Evolutionary conservation across 495 filamentous ascomycete species (phyloP).

Genomic region (Penicillium cinerascens): DNA sequence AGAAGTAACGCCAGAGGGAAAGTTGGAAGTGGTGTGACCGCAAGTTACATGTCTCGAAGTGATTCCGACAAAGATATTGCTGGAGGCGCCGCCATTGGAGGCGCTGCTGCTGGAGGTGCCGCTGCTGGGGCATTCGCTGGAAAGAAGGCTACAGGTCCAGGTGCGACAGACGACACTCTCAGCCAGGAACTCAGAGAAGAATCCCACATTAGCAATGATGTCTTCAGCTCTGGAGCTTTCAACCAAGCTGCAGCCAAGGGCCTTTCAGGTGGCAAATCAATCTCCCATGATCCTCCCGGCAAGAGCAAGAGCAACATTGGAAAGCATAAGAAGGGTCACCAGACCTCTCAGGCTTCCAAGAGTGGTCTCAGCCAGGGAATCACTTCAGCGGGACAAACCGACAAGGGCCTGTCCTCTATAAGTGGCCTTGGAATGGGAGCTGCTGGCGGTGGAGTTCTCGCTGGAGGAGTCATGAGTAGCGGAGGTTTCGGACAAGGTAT

Average conservation of each 20-base stretch:
- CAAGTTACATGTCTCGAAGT: too few relatives aligned
- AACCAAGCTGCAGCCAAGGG: background rate
- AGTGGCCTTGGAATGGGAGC: background rate
- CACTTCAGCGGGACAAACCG: background rate
- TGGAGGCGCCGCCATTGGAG: too few relatives aligned
- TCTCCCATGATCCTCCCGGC: background rate
- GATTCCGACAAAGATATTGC: too few relatives aligned
- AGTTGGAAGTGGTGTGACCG: background rate
- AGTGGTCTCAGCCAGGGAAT: background rate
- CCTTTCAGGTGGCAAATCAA: background rate
- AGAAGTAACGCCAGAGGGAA: background rate
- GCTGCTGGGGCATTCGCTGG: background rate
- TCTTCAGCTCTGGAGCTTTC: slow-evolving; percentile 9
- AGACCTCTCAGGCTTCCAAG: background rate
- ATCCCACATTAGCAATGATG: slow-evolving; percentile 9
- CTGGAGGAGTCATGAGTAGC: background rate
- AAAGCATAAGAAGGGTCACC: background rate
- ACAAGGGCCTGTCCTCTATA: background rate
- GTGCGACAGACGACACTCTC: background rate
- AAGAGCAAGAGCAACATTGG: background rate
- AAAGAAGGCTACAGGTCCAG: background rate
- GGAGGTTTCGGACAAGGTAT: background rate
- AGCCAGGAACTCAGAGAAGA: slow-evolving; percentile 11
- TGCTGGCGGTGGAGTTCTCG: background rate
- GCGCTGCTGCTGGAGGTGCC: background rate